Evolutionary conservation across 441 rosid species (phyloP).

Genomic region (Populus hybrid): DNA sequence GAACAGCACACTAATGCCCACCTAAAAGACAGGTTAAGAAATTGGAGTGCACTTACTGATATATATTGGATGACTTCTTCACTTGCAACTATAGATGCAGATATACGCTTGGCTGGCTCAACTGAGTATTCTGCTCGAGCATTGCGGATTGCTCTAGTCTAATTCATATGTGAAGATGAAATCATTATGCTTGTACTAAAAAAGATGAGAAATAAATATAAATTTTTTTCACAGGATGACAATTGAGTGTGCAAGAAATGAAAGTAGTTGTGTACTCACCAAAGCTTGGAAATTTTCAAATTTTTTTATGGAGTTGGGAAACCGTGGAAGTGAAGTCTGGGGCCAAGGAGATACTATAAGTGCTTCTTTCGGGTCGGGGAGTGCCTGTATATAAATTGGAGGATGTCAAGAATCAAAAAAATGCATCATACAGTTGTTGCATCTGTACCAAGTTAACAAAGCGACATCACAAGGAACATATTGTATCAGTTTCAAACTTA

Average conservation of each 20-base stretch:
- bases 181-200: neutral
- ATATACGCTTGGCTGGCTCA: conserved; percentile 92
- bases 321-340: conserved; percentile 66
- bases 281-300: conserved; percentile 87
- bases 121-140: conserved; percentile 96
- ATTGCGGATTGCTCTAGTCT: conserved; percentile 94
- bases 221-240: neutral
- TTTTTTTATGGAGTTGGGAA: conserved; percentile 52
- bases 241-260: neutral
- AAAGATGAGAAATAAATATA: too few species aligned
- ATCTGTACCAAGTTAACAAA: neutral
- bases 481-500: neutral
- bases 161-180: conserved; percentile 18
- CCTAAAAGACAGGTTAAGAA: neutral
- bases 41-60: conserved; percentile 52
- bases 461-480: neutral
- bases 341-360: conserved; percentile 94
- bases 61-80: conserved; percentile 77
- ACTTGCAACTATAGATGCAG: conserved; percentile 84
- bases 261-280: conserved; percentile 43
- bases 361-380: conserved; percentile 68
- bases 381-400: conserved; percentile 53
- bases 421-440: neutral
- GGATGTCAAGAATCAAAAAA: conserved; percentile 4
- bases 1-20: neutral